Conservation (phyloP, 164 flowering plant genomes). For the Aristolochia contorta region DNA sequence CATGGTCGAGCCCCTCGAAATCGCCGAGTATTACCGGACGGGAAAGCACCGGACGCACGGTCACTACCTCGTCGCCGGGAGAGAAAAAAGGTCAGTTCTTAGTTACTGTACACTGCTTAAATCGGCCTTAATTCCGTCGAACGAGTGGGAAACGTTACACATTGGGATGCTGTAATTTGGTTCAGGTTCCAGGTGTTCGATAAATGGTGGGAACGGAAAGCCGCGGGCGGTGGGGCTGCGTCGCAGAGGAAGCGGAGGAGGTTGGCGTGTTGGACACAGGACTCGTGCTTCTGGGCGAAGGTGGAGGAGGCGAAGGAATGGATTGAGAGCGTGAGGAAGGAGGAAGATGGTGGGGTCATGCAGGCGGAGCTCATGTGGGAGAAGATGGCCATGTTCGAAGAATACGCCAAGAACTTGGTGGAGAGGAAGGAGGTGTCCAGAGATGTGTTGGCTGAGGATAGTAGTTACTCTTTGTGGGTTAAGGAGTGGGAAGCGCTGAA, state of each 20-base stretch:
- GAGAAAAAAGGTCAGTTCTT: conserved; percentile 33
- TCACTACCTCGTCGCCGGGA: conserved; percentile 48
- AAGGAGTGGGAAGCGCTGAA: conserved; percentile 29
- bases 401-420: conserved; percentile 35
- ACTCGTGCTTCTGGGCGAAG: conserved; percentile 77
- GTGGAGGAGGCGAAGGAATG: conserved; percentile 66
- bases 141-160: no score
- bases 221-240: conserved; percentile 5
- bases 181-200: conserved; percentile 39
- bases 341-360: conserved; percentile 12
- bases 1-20: conserved; percentile 76
- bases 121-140: background rate
- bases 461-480: conserved; percentile 52
- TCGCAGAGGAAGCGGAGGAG: conserved; percentile 29
- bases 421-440: conserved; percentile 52
- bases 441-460: conserved; percentile 61
- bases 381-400: conserved; percentile 37
- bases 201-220: conserved; percentile 51
- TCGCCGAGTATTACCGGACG: conserved; percentile 56
- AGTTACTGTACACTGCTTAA: background rate
- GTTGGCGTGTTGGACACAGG: conserved; percentile 65
- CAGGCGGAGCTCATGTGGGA: conserved; percentile 21
- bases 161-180: no score
- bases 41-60: conserved; percentile 35
- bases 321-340: conserved; percentile 22